Percentiles rank a stretch among this genome's conserved stretches.
Conservation (phyloP, 192 early-diverging fungal genomes). For the Gamsiella multidivaricata region DNA sequence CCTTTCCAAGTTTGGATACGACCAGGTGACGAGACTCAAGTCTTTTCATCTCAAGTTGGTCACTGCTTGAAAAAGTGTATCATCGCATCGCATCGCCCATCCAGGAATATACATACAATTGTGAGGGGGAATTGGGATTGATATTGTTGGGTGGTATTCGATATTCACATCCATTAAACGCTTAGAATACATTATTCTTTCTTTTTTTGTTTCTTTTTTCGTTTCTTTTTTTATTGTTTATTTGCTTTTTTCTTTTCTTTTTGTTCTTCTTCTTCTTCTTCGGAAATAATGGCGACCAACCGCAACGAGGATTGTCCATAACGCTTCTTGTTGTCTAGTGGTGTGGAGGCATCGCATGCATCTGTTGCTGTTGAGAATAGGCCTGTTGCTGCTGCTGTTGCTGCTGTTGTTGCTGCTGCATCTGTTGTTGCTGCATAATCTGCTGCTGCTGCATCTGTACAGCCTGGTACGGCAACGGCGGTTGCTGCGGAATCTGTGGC, state of each 20-base stretch:
- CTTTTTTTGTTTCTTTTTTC: not conserved
- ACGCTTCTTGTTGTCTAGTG: not conserved
- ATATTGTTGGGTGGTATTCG: too few relatives aligned
- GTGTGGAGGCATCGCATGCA: conserved; percentile 15
- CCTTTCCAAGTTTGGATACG: conserved; percentile 77
- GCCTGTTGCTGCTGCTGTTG: conserved; percentile 19
- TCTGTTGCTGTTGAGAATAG: conserved; percentile 24
- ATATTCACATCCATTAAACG: not conserved
- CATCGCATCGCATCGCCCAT: too few relatives aligned
- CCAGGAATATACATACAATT: too few relatives aligned
- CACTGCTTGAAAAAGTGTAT: conserved; percentile 31
- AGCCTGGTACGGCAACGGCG: conserved; percentile 17
- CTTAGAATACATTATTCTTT: not conserved
- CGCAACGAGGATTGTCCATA: too few relatives aligned
- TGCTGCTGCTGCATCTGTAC: conserved; percentile 46
- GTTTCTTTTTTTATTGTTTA: not conserved
- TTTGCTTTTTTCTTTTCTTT: not conserved
- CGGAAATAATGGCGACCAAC: too few relatives aligned
- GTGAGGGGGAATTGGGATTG: too few relatives aligned
- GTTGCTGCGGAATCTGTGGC: conserved; percentile 24
- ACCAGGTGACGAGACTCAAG: conserved; percentile 76
- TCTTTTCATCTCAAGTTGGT: conserved; percentile 68
- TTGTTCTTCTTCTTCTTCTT: not conserved
- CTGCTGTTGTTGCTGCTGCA: conserved; percentile 15
- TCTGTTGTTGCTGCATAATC: conserved; percentile 15